phyloP scores from a whole-genome alignment of 164 flowering plant genomes.

The Aristolochia californica region DNA sequence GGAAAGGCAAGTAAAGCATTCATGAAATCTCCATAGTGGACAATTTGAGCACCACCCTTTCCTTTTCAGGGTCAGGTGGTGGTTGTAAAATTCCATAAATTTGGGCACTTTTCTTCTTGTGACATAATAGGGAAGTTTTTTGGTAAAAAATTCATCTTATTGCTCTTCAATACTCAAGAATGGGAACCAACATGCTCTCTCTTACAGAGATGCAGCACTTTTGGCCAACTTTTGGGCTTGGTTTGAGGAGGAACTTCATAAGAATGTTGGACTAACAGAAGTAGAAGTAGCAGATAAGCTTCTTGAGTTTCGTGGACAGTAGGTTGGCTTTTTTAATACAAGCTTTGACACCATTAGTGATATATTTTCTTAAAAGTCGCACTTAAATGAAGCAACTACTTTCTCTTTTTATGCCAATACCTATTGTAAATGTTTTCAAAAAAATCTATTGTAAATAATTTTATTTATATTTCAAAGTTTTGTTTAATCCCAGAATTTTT shows the following conservation, averaged over 20 bases:
- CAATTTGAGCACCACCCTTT: no score
- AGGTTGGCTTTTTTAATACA: constrained; percentile 76
- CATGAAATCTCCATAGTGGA: no score
- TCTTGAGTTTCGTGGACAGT: constrained; percentile 72
- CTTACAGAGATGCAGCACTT: constrained; percentile 88
- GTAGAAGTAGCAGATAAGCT: constrained; percentile 86
- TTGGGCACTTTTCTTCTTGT: no score
- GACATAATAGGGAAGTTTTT: no score
- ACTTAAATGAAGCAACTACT: no score
- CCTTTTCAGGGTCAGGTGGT: no score
- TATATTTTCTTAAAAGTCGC: constrained; percentile 13
- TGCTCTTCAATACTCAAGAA: neutral
- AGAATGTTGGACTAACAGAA: constrained; percentile 51
- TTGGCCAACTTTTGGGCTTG: constrained; percentile 82
- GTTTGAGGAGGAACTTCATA: constrained; percentile 66
- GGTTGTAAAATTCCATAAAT: no score
- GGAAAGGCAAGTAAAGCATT: no score
- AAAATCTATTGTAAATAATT: neutral
- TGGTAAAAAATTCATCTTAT: neutral
- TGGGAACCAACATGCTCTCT: constrained; percentile 1
- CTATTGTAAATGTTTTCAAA: no score
- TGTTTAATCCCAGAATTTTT: no score
- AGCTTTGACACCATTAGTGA: constrained; percentile 98
- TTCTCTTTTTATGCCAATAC: neutral
- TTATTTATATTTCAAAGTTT: neutral